Evolutionary conservation across 768 basidiomycete genomes (phyloP), one percentile per base, ranked within the genome.

Genomic region (Tricholoma sp.): DNA sequence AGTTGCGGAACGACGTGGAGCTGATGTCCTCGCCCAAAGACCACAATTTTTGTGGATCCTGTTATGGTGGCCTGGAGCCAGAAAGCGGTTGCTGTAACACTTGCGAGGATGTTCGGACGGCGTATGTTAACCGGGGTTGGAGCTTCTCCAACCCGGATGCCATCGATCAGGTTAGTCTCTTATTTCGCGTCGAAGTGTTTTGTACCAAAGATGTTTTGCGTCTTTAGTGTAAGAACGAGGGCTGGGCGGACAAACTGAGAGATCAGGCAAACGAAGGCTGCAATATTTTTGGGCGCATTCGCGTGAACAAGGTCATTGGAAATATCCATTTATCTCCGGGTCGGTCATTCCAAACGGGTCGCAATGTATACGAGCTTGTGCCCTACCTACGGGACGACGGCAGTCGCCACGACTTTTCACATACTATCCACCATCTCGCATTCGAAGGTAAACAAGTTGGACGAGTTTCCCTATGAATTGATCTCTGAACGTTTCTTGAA

Each of bases 261-360:
- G 90, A 94, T 31, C 96, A 98, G 69, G 85, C 93, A 4, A 81
- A 84, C 52, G 97, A 99, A 65, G 97, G 97, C 0, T 99, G 97
- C 77, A 95, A 94, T 70, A 77, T 98, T 59, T 84, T 86, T 20
- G 97, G 97, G 44, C 85, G 86, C 53, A 83, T 99, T 57, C 89
- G 89, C 55, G 92, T 98, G 54, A 98, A 98, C 82, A 97, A 98
- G 72, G 96, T 98, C 60, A 82, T 94, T 60, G 94, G 96, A 55
- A 97, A 92, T 72, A 89, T 98, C 69, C 91, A 97, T 67, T 82
- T 98, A 64, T 94, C 92, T 5, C 95, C 94, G 1, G 97, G 97
- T 31, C 83, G 88, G 44, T 92, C 93, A n/a, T 99, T 95, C 88
- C 94, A 95, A 70, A 79, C 84, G 42, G 87, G 86, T 66, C 84